Conservation (phyloP, 2,329 filamentous ascomycete genomes). For the Trichocomaceae sp. region DNA sequence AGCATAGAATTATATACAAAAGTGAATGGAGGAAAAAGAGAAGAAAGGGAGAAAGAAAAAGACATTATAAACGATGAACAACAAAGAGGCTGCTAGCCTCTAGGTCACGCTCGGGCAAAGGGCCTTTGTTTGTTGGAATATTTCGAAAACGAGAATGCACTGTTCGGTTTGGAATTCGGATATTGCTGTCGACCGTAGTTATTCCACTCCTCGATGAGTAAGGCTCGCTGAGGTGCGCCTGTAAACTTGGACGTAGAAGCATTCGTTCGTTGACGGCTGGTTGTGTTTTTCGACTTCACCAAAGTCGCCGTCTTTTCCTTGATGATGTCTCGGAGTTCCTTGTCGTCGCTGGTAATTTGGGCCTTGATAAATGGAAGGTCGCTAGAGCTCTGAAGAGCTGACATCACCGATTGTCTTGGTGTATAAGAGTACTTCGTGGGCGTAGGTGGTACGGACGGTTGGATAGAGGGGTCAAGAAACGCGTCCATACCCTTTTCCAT, state of each 20-base stretch:
- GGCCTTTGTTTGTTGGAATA: constrained; percentile 29
- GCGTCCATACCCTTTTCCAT: constrained; percentile 66
- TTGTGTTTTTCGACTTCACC: constrained; percentile 20
- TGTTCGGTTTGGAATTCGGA: constrained; percentile 23
- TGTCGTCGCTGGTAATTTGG: constrained; percentile 69
- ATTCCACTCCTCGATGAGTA: constrained; percentile 37
- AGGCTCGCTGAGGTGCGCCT: constrained; percentile 38
- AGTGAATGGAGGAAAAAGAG: too few relatives aligned
- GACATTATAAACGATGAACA: not conserved
- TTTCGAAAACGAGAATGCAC: constrained; percentile 27
- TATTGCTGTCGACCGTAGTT: constrained; percentile 6
- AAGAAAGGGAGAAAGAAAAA: too few relatives aligned
- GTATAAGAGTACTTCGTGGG: constrained; percentile 61
- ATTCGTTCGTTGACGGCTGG: constrained; percentile 16
- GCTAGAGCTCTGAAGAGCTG: constrained; percentile 51
- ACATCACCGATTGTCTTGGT: constrained; percentile 73
- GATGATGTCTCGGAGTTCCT: constrained; percentile 67
- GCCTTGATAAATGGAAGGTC: constrained; percentile 67
- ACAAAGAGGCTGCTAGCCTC: not conserved
- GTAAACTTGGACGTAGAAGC: constrained; percentile 25
- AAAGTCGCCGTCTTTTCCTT: constrained; percentile 46
- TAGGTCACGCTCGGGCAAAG: constrained; percentile 8
- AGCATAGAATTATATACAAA: constrained; percentile 19
- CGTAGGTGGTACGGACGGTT: constrained; percentile 52
- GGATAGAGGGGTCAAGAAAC: constrained; percentile 58